Base-by-base conservation (phyloP, 179 eudicot species). In the Beta corolliflora region DNA sequence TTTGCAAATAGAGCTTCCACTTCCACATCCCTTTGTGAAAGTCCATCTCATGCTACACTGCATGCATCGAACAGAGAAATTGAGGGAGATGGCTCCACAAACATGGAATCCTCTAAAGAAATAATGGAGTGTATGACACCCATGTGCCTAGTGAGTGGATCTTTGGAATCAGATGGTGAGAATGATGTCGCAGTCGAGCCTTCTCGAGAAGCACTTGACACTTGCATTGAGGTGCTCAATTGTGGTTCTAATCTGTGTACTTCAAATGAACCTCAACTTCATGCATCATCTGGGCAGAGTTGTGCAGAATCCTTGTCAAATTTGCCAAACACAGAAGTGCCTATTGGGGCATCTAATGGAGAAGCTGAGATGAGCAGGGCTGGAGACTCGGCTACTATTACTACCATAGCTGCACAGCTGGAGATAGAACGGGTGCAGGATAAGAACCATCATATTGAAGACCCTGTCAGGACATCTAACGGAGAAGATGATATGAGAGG, bases 131-230 rank as follows among this genome's bases (percentile, higher is more conserved):
- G 77, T 29, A 48, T n/a, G 10, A 71, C 53, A 29, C 79, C 73
- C 16, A 44, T 31, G 74, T 54, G 74, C 9, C 76, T 64, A 52
- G 72, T 77, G 58, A 72, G 81, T 72, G 67, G 60, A 48, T 77
- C 71, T 66, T 46, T 68, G 69, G 82, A 83, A 71, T 83, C 82
- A 52, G 72, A 79, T 58, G 82, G 82, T 21, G 85, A 79, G 59
- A 83, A 83, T 68, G 77, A 79, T 52, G 77, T 68, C 4, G 48
- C 13, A 19, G 18, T 46, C 50, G 21, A 13, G 67, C 19, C 69
- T 16, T 73, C 36, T 72, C 75, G 15, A 58, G 67, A 73, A 78
- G 80, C 14, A 48, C 29, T 52, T 15, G 61, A 66, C 23, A 59
- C 23, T 59, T 18, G 64, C 23, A n/a, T 5, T 59, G 64, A 59